These are phyloP conservation scores for Paramarasmius palmivorus DNA, from an alignment of 1,284 basidiomycete genomes.

Conservation along the genomic window DNA sequence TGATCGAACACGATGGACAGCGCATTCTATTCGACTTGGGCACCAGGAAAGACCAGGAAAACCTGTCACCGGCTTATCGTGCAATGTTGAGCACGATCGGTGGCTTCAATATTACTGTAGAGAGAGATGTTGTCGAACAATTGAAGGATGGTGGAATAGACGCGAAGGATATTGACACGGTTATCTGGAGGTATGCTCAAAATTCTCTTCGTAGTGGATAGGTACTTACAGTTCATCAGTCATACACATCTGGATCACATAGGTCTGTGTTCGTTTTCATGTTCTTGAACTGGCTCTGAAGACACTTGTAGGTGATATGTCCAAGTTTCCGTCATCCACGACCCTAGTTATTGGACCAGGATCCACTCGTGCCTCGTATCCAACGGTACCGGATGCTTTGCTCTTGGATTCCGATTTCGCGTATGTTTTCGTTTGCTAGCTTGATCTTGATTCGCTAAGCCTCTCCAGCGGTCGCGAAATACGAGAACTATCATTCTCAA, in stretches of 20 bases:
- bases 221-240: constrained; percentile 1
- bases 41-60: constrained; percentile 17
- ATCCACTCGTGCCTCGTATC: constrained; percentile 11
- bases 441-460: too few species aligned
- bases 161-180: constrained; percentile 17
- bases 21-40: constrained; percentile 23
- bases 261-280: neutral
- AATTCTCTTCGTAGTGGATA: neutral
- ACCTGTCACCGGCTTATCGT: constrained; percentile 6
- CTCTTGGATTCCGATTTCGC: constrained; percentile 20
- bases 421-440: too few species aligned
- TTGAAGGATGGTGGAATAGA: constrained; percentile 15
- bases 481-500: too few species aligned
- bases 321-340: constrained; percentile 20
- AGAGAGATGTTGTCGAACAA: constrained; percentile 18
- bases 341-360: constrained; percentile 20
- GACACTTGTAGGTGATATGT: constrained; percentile 20
- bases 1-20: constrained; percentile 19
- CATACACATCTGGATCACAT: constrained; percentile 23
- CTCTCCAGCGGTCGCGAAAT: too few species aligned
- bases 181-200: constrained; percentile 22
- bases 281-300: neutral
- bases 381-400: constrained; percentile 11
- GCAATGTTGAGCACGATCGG: neutral
- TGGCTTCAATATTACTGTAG: constrained; percentile 8